phyloP scores from a whole-genome alignment of 805 yeast species.

The Millerozyma acaciae region DNA sequence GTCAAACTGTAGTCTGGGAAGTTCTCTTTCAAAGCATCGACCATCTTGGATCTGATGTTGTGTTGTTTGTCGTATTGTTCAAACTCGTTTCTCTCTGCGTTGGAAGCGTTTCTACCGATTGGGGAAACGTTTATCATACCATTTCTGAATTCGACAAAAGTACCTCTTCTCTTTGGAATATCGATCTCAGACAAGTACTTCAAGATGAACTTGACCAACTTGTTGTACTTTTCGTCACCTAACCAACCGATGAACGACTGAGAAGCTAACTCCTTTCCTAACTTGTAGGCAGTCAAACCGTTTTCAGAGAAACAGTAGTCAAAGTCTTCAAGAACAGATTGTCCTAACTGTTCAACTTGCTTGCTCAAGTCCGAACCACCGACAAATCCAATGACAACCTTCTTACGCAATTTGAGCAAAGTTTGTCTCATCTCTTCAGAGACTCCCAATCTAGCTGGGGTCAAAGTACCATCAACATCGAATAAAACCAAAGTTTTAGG shows the following conservation, averaged over 20 bases:
- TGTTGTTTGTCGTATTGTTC: constrained; percentile 79
- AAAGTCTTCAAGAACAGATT: constrained; percentile 67
- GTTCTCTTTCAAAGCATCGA: constrained; percentile 73
- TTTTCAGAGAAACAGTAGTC: constrained; percentile 97
- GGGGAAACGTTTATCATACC: constrained; percentile 99
- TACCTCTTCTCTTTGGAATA: constrained; percentile 96
- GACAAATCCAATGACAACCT: constrained; percentile 93
- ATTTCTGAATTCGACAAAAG: constrained; percentile 97
- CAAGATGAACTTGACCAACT: constrained; percentile 79
- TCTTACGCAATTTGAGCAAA: constrained; percentile 74
- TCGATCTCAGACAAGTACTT: constrained; percentile 82
- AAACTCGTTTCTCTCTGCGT: constrained; percentile 87
- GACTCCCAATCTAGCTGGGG: constrained; percentile 86
- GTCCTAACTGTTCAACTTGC: constrained; percentile 95
- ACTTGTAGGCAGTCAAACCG: constrained; percentile 95
- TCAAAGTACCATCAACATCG: constrained; percentile 97
- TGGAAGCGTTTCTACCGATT: constrained; percentile 96
- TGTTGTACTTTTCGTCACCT: constrained; percentile 92
- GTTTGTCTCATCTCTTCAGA: constrained; percentile 75
- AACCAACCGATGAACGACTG: constrained; percentile 94
- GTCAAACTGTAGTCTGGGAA: constrained; percentile 85
- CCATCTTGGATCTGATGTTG: constrained; percentile 81
- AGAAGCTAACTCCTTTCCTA: constrained; percentile 82
- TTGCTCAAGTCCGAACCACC: constrained; percentile 95
- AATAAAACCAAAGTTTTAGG: constrained; percentile 88